Base-by-base conservation (phyloP, 805 yeast species). In the Candida sakaeoensis region DNA sequence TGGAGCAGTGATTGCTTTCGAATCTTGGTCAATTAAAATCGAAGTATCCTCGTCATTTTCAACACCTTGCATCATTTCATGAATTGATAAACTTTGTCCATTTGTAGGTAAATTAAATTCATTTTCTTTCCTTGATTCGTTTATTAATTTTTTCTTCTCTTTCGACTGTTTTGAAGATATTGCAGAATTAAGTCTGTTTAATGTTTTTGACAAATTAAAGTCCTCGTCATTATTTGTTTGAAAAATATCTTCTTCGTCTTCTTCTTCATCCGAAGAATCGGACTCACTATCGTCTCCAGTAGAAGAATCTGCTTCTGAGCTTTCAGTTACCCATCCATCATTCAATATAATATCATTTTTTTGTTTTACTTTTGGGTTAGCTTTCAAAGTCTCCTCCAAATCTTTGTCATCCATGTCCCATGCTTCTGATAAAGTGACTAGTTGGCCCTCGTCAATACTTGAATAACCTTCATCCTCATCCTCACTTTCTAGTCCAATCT, bases 341-440 rank as follows among this genome's bases (percentile, higher is more conserved):
- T 59, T 49, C 37, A 62, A 57, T 1, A 58, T 56, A 19, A 58
- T 40, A n/a, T 55, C 62, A 37, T 45, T 52, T 44, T 35, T 45
- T 33, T 41, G 54, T 24, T 40, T 45, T 15, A 47, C 39, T 16
- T 40, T 45, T n/a, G 33, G 26, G 42, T 48, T 44, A 13, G 16
- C 12, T 14, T 35, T 42, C 26, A 38, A 21, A 29, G 53, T 44
- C 33, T 50, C 54, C 30, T 55, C 54, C 37, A 55, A 46, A 43
- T 76, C 82, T 21, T 58, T 63, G 23, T 81, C 87, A 56, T 86
- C 93, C 61, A 79, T 60, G 54, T 85, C 96, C 95, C 95, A 88
- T 3, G 86, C 89, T 49, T 82, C 89, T n/a, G 95, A 83, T 28
- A 89, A 67, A 0, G 95, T 77, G 43, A 84, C 73, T 39, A 89